Percentiles rank a stretch among this genome's conserved stretches.
phyloP scores from a whole-genome alignment of 495 filamentous ascomycete species.

The Podospora comata region DNA sequence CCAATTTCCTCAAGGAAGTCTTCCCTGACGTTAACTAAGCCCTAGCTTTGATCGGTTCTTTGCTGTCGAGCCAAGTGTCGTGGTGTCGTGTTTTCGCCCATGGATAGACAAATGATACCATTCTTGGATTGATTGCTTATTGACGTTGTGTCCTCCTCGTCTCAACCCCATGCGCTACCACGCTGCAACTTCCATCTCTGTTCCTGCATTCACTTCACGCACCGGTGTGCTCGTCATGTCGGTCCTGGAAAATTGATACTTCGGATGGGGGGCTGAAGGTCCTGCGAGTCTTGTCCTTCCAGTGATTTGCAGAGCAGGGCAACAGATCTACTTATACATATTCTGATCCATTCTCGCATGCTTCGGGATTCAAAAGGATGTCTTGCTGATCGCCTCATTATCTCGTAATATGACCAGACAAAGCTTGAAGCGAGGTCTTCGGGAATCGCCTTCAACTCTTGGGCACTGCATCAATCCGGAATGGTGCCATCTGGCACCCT shows the following conservation, averaged over 20 bases:
- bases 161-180: neutral
- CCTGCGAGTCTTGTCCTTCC: neutral
- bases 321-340: slow-evolving; percentile 3
- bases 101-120: slow-evolving; percentile 16
- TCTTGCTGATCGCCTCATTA: neutral
- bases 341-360: neutral
- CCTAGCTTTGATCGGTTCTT: slow-evolving; percentile 6
- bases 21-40: slow-evolving; percentile 39
- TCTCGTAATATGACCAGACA: slow-evolving; percentile 6
- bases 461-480: neutral
- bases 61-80: neutral
- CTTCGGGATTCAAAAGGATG: neutral
- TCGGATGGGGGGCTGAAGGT: neutral
- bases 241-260: neutral
- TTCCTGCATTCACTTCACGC: neutral
- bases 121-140: neutral
- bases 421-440: slow-evolving; percentile 1
- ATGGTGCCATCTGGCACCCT: neutral
- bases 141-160: neutral
- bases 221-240: neutral
- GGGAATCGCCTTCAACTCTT: neutral
- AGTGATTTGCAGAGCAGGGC: slow-evolving; percentile 1
- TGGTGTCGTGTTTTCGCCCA: neutral
- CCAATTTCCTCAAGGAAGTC: slow-evolving; percentile 62
- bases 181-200: neutral